These are phyloP conservation scores for Emericellopsis atlantica DNA, from an alignment of 2,329 filamentous ascomycete genomes.

Conservation along the genomic window DNA sequence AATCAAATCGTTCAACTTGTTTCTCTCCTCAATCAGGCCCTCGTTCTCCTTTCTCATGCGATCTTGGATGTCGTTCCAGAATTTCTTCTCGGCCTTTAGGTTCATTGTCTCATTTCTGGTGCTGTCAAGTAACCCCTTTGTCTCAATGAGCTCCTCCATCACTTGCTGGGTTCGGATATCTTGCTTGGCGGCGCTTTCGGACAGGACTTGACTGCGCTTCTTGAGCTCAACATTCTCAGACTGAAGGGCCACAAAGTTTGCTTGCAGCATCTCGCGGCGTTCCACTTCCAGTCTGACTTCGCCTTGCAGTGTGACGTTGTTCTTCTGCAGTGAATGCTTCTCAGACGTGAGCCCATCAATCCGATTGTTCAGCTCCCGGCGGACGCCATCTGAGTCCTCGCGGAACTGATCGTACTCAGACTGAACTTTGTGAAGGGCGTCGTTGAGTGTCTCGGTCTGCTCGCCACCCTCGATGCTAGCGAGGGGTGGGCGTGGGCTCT, in stretches of 20 bases:
- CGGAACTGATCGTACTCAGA: slow-evolving; percentile 82
- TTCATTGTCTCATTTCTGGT: slow-evolving; percentile 86
- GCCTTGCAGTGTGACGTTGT: slow-evolving; percentile 67
- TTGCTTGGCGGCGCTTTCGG: slow-evolving; percentile 77
- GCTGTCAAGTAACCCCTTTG: slow-evolving; percentile 69
- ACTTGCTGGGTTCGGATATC: slow-evolving; percentile 85
- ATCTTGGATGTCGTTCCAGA: slow-evolving; percentile 90
- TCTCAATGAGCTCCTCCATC: slow-evolving; percentile 84
- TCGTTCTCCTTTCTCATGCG: slow-evolving; percentile 84
- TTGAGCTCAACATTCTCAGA: slow-evolving; percentile 78
- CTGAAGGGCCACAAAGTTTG: slow-evolving; percentile 74
- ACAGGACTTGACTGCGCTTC: slow-evolving; percentile 63
- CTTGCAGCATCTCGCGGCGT: slow-evolving; percentile 78
- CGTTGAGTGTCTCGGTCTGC: slow-evolving; percentile 51
- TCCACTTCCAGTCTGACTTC: slow-evolving; percentile 73
- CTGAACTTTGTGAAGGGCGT: slow-evolving; percentile 77
- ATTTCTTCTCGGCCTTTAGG: slow-evolving; percentile 84
- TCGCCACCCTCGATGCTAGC: slow-evolving; percentile 44
- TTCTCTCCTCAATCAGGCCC: slow-evolving; percentile 68
- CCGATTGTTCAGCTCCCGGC: slow-evolving; percentile 73
- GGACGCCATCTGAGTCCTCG: slow-evolving; percentile 71
- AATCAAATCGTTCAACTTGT: slow-evolving; percentile 70
- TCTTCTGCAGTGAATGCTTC: slow-evolving; percentile 69
- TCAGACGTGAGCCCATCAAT: slow-evolving; percentile 70
- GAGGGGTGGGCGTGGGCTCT: slow-evolving; percentile 35